A percentile compares a stretch with the other conserved stretches of the same genome.
Conservation (phyloP, 179 eudicot genomes). For the Drosera spatulata region DNA sequence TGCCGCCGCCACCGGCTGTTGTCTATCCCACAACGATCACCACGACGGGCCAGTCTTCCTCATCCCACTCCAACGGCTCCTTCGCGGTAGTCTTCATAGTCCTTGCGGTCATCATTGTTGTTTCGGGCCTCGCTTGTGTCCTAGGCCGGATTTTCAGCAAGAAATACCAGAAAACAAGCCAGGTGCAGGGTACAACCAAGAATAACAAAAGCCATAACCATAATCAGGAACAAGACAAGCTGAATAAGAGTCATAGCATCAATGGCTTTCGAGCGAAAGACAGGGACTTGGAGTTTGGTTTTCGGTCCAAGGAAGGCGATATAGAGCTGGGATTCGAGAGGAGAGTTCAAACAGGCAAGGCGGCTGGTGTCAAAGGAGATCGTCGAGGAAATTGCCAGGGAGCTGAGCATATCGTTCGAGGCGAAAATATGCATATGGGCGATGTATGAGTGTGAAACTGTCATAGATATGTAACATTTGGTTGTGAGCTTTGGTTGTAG, state of each 20-base stretch:
- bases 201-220: constrained; percentile 9
- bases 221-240: constrained; percentile 7
- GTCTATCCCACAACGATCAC: constrained; percentile 26
- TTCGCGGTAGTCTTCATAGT: constrained; percentile 69
- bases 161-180: constrained; percentile 17
- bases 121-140: constrained; percentile 55
- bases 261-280: constrained; percentile 15
- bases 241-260: constrained; percentile 5
- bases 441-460: no score
- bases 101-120: constrained; percentile 51
- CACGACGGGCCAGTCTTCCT: constrained; percentile 8
- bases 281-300: constrained; percentile 29
- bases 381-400: no score
- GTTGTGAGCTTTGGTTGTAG: no score
- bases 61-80: constrained; percentile 45
- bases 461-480: no score
- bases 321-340: constrained; percentile 52
- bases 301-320: constrained; percentile 40
- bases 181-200: constrained; percentile 23
- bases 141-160: constrained; percentile 58
- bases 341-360: constrained; percentile 22
- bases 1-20: constrained; percentile 11
- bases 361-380: constrained; percentile 6
- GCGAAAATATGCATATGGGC: no score
- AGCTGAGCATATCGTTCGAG: no score